Percentiles rank a stretch among this genome's conserved stretches.
Conservation (phyloP, 2,329 filamentous ascomycete species). For the Coniochaeta sp. region DNA sequence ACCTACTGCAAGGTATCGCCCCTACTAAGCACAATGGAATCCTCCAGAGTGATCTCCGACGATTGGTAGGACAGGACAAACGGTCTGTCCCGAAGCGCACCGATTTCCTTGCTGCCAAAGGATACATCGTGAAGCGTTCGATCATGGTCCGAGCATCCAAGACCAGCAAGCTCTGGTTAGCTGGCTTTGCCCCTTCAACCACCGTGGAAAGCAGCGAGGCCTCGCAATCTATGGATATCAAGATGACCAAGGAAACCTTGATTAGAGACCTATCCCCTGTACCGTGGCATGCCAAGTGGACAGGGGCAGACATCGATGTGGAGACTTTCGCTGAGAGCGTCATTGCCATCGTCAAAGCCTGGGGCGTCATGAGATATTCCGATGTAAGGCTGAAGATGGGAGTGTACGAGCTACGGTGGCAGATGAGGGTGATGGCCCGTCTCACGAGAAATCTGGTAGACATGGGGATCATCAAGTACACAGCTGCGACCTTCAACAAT, state of each 20-base stretch:
- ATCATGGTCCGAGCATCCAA: constrained; percentile 50
- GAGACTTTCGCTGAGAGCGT: constrained; percentile 48
- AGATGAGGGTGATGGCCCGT: constrained; percentile 53
- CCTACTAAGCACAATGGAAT: constrained; percentile 47
- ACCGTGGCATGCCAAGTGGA: constrained; percentile 49
- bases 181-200: constrained; percentile 41
- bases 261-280: constrained; percentile 42
- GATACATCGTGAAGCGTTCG: constrained; percentile 54
- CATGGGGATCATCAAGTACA: constrained; percentile 47
- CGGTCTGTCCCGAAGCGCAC: constrained; percentile 55
- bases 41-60: constrained; percentile 48
- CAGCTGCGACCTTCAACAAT: constrained; percentile 45
- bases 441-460: constrained; percentile 50
- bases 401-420: constrained; percentile 44
- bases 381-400: constrained; percentile 53
- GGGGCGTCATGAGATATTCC: constrained; percentile 48
- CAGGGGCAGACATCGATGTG: constrained; percentile 50
- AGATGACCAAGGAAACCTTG: constrained; percentile 22
- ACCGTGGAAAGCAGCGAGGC: constrained; percentile 23
- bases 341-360: constrained; percentile 48
- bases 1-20: constrained; percentile 49
- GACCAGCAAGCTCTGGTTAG: constrained; percentile 56
- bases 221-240: constrained; percentile 15
- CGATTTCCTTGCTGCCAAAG: constrained; percentile 49
- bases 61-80: constrained; percentile 53